phyloP scores from a whole-genome alignment of 345 rosid genomes.

The Erodium maritimum region DNA sequence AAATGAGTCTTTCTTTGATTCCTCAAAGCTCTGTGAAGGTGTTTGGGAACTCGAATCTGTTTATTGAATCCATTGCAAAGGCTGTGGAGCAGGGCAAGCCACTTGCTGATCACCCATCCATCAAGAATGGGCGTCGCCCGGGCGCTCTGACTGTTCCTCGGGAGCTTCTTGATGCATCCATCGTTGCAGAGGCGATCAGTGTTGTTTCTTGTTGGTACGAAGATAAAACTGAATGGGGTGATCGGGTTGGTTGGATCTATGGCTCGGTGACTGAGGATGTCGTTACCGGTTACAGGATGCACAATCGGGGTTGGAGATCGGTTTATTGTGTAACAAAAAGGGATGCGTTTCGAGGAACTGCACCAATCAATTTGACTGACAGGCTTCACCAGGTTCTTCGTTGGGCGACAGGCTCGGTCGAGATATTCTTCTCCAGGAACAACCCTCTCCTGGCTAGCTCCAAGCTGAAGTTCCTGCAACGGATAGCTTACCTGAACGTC shows the following conservation, averaged over 20 bases:
- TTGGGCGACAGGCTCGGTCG: slow-evolving; percentile 85
- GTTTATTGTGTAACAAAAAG: slow-evolving; percentile 56
- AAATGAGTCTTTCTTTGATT: slow-evolving; percentile 26
- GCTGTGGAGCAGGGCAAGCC: slow-evolving; percentile 67
- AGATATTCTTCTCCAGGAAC: slow-evolving; percentile 81
- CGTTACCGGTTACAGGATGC: slow-evolving; percentile 75
- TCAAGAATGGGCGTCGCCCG: slow-evolving; percentile 50
- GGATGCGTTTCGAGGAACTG: slow-evolving; percentile 74
- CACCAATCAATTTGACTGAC: slow-evolving; percentile 68
- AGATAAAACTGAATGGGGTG: slow-evolving; percentile 83
- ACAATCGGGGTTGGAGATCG: slow-evolving; percentile 77
- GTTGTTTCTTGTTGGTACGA: slow-evolving; percentile 84
- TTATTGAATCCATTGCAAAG: slow-evolving; percentile 38
- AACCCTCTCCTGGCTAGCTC: slow-evolving; percentile 50
- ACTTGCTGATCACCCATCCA: slow-evolving; percentile 35
- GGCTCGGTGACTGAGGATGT: slow-evolving; percentile 85
- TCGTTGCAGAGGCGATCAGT: slow-evolving; percentile 58
- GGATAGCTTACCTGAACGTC: slow-evolving; percentile 75
- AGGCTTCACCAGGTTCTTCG: slow-evolving; percentile 77
- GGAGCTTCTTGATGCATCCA: slow-evolving; percentile 34
- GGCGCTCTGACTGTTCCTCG: slow-evolving; percentile 48
- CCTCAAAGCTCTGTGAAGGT: slow-evolving; percentile 25
- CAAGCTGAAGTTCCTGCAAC: slow-evolving; percentile 49
- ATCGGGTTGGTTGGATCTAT: slow-evolving; percentile 65
- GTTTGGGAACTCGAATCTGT: slow-evolving; percentile 57